Evolutionary conservation across 2,329 filamentous ascomycete species (phyloP).

Genomic region (Rasamsonia emersonii): DNA sequence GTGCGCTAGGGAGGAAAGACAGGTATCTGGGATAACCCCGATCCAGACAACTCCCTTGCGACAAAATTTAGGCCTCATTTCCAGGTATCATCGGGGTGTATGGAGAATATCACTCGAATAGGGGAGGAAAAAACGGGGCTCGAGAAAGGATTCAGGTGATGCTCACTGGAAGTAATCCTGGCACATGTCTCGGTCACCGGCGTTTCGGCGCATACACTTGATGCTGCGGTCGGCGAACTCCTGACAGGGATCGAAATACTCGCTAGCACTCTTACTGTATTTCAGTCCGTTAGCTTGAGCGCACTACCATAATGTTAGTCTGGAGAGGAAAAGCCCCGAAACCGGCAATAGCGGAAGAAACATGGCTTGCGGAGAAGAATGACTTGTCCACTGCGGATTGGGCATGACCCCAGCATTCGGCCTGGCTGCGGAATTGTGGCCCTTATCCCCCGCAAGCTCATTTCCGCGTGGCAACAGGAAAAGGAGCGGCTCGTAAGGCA

Average conservation of each 20-base stretch:
- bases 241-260: constrained; percentile 93
- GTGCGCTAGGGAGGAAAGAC: too few relatives aligned
- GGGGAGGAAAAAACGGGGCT: not conserved
- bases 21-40: too few relatives aligned
- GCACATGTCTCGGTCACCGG: constrained; percentile 81
- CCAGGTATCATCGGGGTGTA: too few relatives aligned
- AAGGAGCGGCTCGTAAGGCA: constrained; percentile 1
- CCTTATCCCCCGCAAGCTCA: too few relatives aligned
- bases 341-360: constrained; percentile 3
- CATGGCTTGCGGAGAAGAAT: not conserved
- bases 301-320: not conserved
- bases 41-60: too few relatives aligned
- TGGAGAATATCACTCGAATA: too few relatives aligned
- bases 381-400: constrained; percentile 8
- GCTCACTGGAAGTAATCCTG: constrained; percentile 88
- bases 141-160: constrained; percentile 2
- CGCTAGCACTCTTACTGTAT: constrained; percentile 71
- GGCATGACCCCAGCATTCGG: constrained; percentile 2
- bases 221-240: constrained; percentile 81
- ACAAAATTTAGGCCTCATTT: too few relatives aligned
- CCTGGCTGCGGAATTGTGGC: too few relatives aligned
- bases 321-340: too few relatives aligned
- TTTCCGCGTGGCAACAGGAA: not conserved
- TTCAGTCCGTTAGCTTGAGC: not conserved
- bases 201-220: constrained; percentile 80